Base-by-base conservation (phyloP, 83 land plant genomes). In the Larix sibirica region DNA sequence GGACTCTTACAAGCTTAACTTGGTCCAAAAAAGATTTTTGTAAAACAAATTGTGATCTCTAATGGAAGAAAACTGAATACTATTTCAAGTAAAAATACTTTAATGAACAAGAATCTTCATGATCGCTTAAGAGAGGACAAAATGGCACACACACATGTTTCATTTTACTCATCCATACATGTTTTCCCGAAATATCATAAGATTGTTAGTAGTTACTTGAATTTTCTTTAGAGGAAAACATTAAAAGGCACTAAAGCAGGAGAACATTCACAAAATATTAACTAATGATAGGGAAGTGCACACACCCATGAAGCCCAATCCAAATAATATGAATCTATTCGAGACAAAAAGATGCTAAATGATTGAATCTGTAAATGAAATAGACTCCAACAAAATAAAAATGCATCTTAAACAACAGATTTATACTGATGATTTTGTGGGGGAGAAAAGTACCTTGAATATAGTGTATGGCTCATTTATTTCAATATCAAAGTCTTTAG, bases 391-490 rank as follows among this genome's bases (percentile, higher is more conserved):
- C 14, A 54, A 2, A 12, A 54, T 2, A 12, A 54, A 54, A 12
- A 54, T 54, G 14, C 58, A 54, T 12, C 58, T 12, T 54, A 6
- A 61, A 61, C 61, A 23, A 79, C 17, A 79, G 28, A 33, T 61
- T 33, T 16, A 24, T 24, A 79, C 40, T 33, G 60, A 79, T 33
- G 60, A 79, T 7, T 60, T 26, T 16, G 60, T 18, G 6, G 47
- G 59, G 28, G 33, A 18, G 0, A 62, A 70, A 77, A 23, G 73
- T 59, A 96, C 98, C 96, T 94, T 97, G 85, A 93, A 98, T 74
- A 98, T 95, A 88, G 82, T 92, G 86, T 98, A 98, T 16, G 99
- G 99, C 86, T 98, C 99, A 87, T 88, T 88, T 44, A 98, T 80
- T 42, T 93, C 97, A 62, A 96, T 86, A 79, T 98, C 96, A 83